Conservation (phyloP, 2,329 filamentous ascomycete species). For the Aureobasidium subglaciale region DNA sequence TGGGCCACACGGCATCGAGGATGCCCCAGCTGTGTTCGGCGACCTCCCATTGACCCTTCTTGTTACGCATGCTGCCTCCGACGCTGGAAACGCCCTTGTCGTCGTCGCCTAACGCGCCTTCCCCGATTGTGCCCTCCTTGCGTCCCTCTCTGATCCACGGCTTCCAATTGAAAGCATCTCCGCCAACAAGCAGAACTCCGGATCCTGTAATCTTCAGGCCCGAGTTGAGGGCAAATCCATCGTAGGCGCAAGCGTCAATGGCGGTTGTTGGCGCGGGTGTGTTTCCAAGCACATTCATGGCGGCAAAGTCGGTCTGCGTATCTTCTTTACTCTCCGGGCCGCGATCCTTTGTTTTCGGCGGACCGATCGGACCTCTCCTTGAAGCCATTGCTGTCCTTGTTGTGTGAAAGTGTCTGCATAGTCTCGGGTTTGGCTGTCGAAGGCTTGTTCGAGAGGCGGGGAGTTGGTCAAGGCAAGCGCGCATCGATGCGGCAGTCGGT, state of each 20-base stretch:
- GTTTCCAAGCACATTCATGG: constrained; percentile 71
- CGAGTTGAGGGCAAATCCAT: constrained; percentile 83
- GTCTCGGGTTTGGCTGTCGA: neutral
- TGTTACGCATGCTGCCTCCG: constrained; percentile 55
- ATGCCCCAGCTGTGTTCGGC: constrained; percentile 64
- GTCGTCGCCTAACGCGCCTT: constrained; percentile 32
- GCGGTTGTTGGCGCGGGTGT: constrained; percentile 71
- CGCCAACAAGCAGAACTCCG: constrained; percentile 72
- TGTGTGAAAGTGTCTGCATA: neutral
- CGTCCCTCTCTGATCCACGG: constrained; percentile 58
- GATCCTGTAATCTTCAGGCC: constrained; percentile 62
- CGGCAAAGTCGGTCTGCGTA: constrained; percentile 64
- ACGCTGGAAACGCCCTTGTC: constrained; percentile 26
- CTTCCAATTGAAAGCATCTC: constrained; percentile 82
- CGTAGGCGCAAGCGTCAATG: constrained; percentile 71
- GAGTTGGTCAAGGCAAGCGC: neutral
- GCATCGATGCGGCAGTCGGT: neutral
- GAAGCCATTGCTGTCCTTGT: neutral
- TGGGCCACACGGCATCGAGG: constrained; percentile 73
- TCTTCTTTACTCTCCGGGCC: constrained; percentile 55
- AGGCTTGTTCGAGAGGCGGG: neutral
- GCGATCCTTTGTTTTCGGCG: constrained; percentile 47
- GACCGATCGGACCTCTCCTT: constrained; percentile 16
- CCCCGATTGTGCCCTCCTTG: constrained; percentile 30
- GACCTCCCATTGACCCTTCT: constrained; percentile 75